Percentiles rank a stretch among this genome's conserved stretches.
These are phyloP conservation scores for Linum tenue DNA, from an alignment of 345 rosid genomes.

Conservation along the genomic window DNA sequence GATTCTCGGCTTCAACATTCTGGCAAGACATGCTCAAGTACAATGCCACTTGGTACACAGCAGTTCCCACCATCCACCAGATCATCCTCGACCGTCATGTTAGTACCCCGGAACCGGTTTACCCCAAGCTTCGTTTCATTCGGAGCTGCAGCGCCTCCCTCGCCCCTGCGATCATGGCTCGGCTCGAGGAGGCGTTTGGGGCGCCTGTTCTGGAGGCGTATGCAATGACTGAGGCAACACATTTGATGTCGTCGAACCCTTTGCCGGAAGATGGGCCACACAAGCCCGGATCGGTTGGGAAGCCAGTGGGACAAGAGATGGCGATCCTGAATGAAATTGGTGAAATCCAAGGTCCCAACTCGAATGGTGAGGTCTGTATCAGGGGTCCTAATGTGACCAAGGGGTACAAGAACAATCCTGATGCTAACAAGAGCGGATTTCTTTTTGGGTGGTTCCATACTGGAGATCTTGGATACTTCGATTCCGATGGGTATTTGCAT, in stretches of 20 bases:
- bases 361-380: constrained; percentile 69
- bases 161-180: constrained; percentile 60
- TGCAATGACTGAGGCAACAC: constrained; percentile 89
- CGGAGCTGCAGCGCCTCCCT: constrained; percentile 87
- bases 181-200: constrained; percentile 67
- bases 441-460: constrained; percentile 94
- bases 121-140: constrained; percentile 69
- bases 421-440: constrained; percentile 71
- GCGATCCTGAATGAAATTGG: constrained; percentile 64
- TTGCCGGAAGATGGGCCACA: constrained; percentile 69
- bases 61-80: constrained; percentile 88
- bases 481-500: constrained; percentile 76
- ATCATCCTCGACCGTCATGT: constrained; percentile 70
- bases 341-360: constrained; percentile 31
- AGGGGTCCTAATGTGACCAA: constrained; percentile 86
- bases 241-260: constrained; percentile 73
- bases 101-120: constrained; percentile 42
- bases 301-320: constrained; percentile 79
- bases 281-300: constrained; percentile 80
- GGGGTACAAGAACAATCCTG: constrained; percentile 84
- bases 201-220: constrained; percentile 88
- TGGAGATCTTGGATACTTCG: constrained; percentile 70
- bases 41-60: constrained; percentile 89
- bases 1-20: constrained; percentile 78
- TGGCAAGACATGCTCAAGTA: constrained; percentile 64